Percentiles rank a stretch among this genome's conserved stretches.
phyloP scores from a whole-genome alignment of 257 asterid species.

The Petunia axillaris region DNA sequence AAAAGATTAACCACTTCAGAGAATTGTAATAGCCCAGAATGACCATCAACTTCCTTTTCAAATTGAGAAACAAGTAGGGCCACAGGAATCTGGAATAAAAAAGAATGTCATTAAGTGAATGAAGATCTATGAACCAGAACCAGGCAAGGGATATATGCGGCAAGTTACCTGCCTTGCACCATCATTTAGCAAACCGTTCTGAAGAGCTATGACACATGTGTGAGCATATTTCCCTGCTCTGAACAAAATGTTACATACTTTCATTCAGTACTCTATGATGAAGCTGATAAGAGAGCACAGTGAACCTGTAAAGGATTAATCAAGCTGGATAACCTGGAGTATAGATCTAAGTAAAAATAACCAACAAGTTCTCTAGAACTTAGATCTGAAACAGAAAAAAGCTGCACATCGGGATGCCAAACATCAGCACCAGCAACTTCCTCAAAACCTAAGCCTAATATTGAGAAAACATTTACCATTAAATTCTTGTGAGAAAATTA shows the following conservation, averaged over 20 bases:
- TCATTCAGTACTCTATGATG: conserved; percentile 33
- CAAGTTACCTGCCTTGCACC: conserved; percentile 62
- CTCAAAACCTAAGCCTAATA: conserved; percentile 79
- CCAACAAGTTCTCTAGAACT: conserved; percentile 82
- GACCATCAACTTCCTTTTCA: conserved; percentile 73
- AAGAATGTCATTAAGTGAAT: conserved; percentile 25
- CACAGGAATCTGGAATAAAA: conserved; percentile 71
- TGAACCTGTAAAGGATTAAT: background rate
- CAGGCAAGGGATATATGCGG: conserved; percentile 14
- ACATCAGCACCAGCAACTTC: conserved; percentile 67
- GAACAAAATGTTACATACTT: conserved; percentile 37
- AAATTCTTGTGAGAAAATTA: background rate
- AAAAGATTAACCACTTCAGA: conserved; percentile 83
- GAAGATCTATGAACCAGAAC: conserved; percentile 13
- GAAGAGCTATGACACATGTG: conserved; percentile 90
- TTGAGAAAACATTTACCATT: conserved; percentile 25
- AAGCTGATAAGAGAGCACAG: conserved; percentile 19
- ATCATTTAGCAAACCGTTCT: conserved; percentile 66
- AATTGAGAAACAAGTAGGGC: conserved; percentile 78
- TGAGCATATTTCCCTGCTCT: conserved; percentile 93
- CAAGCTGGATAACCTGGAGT: conserved; percentile 60
- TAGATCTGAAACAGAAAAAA: conserved; percentile 77
- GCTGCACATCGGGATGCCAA: conserved; percentile 89
- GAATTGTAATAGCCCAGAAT: conserved; percentile 75
- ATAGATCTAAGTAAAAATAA: conserved; percentile 82